Evolutionary conservation across 805 yeast species (phyloP), one percentile per base, ranked within the genome.

Genomic region (Cyberlindnera subsufficiens): DNA sequence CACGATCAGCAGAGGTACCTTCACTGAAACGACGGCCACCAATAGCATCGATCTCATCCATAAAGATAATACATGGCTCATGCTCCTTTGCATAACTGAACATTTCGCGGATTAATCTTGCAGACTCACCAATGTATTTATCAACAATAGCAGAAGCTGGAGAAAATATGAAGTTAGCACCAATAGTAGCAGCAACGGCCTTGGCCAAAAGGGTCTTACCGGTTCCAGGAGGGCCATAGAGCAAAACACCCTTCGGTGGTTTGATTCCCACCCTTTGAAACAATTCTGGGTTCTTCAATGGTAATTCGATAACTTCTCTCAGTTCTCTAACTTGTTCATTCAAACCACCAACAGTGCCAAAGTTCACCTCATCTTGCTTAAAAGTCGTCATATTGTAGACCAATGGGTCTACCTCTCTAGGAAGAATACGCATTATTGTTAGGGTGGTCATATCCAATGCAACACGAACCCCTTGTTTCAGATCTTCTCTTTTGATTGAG

Each of bases 141-240:
- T 91, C 99, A 40, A 91, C 99, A 61, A 91, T 91, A 38, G 96
- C 98, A 11, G 96, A 86, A 1, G 98, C 97, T 11, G 98, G 98
- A n/a, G 96, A 86, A 58, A 93, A 93, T 50, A 91, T 91, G 69
- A 91, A 91, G 67, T 91, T 91, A 31, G 97, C 97, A 43, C 98
- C 98, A 58, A 93, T 88, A 5, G 98, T 93, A 35, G 98, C 98
- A 5, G 99, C 98, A 36, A 90, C 97, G 0, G 98, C 98, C 60
- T 93, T 90, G 15, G 99, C 99, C 59, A 91, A 74, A 46, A 91
- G 71, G 0, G 99, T 91, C 64, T 91, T 91, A 60, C 99, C 98
- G 0, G 99, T 93, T 58, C 99, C 99, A 19, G 99, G 99, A 6
- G 99, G 99, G 7, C 99, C 99, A 61, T 93, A 93, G 40, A 93